Evolutionary conservation across 2,329 filamentous ascomycete species (phyloP), one percentile per base, ranked within the genome.

Genomic region (Blastomyces percursus): DNA sequence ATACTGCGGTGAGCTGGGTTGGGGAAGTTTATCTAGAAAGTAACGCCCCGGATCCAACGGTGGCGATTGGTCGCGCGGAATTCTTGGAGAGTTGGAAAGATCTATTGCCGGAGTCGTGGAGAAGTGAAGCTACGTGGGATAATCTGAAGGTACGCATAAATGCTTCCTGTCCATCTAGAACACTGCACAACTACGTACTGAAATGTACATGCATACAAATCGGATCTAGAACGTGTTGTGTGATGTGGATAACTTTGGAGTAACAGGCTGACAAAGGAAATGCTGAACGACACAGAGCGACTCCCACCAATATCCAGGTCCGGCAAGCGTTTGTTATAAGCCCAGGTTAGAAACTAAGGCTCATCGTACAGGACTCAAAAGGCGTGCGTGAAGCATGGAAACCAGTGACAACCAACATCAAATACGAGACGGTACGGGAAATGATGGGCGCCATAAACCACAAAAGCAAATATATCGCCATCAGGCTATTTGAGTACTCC

Each of bases 81-180:
- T 77, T 75, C 44, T 60, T 78, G 9, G 70, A 70, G 56, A 67
- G 67, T 12, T 79, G 77, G 77, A 77, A 73, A 63, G 75, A 78
- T 63, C 70, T 72, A 60, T 68, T 78, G 46, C 77, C 76, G n/a
- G 77, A 79, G 62, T 63, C 71, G 38, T 79, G 77, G 77, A 73
- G 75, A 61, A 63, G 63, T 14, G 70, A 76, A 35, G 74, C 70
- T 24, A 64, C 68, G 21, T 64, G 74, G 42, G 71, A 72, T 19
- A 72, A 71, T 48, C 59, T 78, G 61, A 70, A 69, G 32, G 74
- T 75, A 65, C 56, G 69, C 67, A 62, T 61, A 38, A 54, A 7
- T 46, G 16, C 50, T 58, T 48, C 30, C 32, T 44, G 32, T 55
- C 21, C 38, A 27, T 44, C 38, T 21, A 55, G 30, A 32, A 21